phyloP scores from a whole-genome alignment of 495 filamentous ascomycete genomes.

The Collariella sp. region DNA sequence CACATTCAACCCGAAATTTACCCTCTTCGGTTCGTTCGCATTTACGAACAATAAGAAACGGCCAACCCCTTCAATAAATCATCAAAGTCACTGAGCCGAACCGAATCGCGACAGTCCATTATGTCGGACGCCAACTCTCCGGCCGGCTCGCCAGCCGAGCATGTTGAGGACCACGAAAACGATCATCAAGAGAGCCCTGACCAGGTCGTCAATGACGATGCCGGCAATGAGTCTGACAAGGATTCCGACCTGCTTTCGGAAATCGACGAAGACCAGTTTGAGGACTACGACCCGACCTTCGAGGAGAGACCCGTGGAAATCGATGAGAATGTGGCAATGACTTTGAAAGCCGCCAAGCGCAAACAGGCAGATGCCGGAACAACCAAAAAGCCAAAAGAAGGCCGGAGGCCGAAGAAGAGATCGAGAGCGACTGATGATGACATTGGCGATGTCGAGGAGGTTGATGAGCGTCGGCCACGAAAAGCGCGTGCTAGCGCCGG shows the following conservation, averaged over 20 bases:
- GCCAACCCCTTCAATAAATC: background rate
- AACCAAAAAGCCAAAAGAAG: constrained; percentile 65
- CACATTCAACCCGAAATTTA: background rate
- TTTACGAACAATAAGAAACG: background rate
- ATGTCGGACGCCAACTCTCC: constrained; percentile 38
- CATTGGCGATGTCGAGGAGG: constrained; percentile 48
- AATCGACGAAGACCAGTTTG: constrained; percentile 90
- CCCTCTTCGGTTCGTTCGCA: background rate
- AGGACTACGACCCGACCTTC: constrained; percentile 75
- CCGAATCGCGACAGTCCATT: background rate
- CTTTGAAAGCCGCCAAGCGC: constrained; percentile 66
- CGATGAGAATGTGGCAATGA: constrained; percentile 74
- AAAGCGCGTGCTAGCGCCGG: constrained; percentile 30
- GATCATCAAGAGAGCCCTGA: constrained; percentile 11
- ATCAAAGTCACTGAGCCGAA: background rate
- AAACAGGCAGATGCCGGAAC: constrained; percentile 57
- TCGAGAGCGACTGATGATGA: constrained; percentile 45
- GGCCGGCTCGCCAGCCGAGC: constrained; percentile 13
- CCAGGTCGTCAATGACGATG: constrained; percentile 27
- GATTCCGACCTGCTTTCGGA: constrained; percentile 82
- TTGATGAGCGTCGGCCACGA: constrained; percentile 43
- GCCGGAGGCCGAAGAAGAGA: constrained; percentile 66
- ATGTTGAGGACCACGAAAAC: constrained; percentile 12
- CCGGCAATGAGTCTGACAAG: constrained; percentile 52
- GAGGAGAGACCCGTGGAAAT: constrained; percentile 75